Evolutionary conservation across 148 eudicot species (phyloP).

Genomic region (Rhododendron kiyosumense): DNA sequence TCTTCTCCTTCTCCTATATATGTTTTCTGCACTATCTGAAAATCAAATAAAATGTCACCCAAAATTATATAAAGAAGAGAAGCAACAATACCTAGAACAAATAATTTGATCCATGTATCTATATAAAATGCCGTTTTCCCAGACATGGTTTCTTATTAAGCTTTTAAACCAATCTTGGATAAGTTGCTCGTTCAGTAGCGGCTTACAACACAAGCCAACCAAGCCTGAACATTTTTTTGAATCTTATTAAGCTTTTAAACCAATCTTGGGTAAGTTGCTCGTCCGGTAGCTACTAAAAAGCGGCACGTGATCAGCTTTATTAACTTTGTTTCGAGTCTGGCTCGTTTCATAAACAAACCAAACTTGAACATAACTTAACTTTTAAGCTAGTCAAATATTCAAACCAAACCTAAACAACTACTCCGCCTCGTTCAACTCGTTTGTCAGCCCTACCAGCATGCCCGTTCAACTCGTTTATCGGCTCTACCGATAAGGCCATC

Average conservation of each 20-base stretch:
- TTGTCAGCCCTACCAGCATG: neutral
- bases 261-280: too few species aligned
- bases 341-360: neutral
- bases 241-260: too few species aligned
- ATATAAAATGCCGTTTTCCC: neutral
- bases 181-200: too few species aligned
- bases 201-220: too few species aligned
- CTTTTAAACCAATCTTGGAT: too few species aligned
- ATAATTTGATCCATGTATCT: neutral
- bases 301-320: too few species aligned
- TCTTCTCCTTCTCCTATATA: conserved; percentile 51
- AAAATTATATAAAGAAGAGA: neutral
- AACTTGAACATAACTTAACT: neutral
- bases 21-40: conserved; percentile 80
- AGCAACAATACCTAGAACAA: neutral
- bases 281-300: too few species aligned
- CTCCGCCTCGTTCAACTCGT: neutral
- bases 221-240: too few species aligned
- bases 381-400: neutral
- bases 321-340: too few species aligned
- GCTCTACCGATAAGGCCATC: neutral
- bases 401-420: neutral
- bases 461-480: too few species aligned
- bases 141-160: too few species aligned
- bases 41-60: neutral